Evolutionary conservation across 345 rosid genomes (phyloP).

Genomic region (Iberis pinnata): DNA sequence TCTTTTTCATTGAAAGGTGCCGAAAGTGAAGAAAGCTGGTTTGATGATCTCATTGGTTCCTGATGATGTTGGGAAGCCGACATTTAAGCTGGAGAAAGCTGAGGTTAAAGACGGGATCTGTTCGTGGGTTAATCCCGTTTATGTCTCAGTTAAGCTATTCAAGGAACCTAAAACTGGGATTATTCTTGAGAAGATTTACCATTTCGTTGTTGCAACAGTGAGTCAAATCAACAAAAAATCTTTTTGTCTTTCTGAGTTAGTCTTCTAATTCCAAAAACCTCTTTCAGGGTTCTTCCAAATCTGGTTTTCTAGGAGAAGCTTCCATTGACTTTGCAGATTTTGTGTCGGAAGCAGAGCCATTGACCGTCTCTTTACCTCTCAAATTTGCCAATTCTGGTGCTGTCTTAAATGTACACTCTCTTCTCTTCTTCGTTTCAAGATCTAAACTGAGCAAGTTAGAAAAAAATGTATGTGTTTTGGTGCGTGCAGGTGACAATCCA

Average conservation of each 20-base stretch:
- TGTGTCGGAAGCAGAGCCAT: constrained; percentile 50
- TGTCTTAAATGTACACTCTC: constrained; percentile 61
- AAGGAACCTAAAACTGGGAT: constrained; percentile 65
- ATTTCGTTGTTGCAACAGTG: constrained; percentile 76
- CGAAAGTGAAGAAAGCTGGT: constrained; percentile 68
- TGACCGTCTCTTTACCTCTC: constrained; percentile 77
- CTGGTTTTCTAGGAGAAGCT: constrained; percentile 81
- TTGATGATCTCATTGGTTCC: constrained; percentile 82
- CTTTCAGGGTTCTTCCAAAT: constrained; percentile 75
- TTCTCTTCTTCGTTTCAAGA: constrained; percentile 8
- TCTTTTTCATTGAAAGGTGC: constrained; percentile 54
- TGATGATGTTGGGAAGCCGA: constrained; percentile 83
- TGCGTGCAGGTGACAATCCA: constrained; percentile 62
- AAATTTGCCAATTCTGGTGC: constrained; percentile 82
- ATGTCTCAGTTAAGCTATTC: constrained; percentile 60
- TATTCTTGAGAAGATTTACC: constrained; percentile 73
- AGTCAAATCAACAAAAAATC: constrained; percentile 9
- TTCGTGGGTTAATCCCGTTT: constrained; percentile 80
- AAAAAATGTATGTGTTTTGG: constrained; percentile 9
- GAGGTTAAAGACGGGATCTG: constrained; percentile 65
- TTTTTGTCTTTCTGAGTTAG: neutral
- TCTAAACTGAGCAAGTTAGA: neutral
- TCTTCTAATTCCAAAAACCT: no score
- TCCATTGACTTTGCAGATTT: constrained; percentile 89
- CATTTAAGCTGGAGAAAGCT: constrained; percentile 66